phyloP scores from a whole-genome alignment of 2,329 filamentous ascomycete genomes.

The Paecilomyces sp. region DNA sequence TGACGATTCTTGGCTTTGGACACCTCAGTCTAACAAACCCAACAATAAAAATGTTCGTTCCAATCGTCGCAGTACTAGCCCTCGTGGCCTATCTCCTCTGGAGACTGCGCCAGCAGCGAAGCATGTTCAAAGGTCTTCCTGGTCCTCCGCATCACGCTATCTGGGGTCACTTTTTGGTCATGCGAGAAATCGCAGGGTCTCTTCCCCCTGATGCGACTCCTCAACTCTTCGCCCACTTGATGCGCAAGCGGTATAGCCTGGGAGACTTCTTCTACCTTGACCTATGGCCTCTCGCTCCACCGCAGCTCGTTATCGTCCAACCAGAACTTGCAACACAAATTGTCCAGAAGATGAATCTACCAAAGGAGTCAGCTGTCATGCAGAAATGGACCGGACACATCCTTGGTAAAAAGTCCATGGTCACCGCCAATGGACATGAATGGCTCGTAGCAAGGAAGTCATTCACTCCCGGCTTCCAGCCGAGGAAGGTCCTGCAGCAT shows the following conservation, averaged over 20 bases:
- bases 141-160: constrained; percentile 13
- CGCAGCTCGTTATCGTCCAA: constrained; percentile 30
- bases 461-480: too few relatives aligned
- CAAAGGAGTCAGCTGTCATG: constrained; percentile 23
- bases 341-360: constrained; percentile 27
- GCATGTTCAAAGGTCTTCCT: constrained; percentile 12
- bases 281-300: constrained; percentile 28
- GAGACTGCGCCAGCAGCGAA: constrained; percentile 8
- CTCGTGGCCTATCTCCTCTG: constrained; percentile 7
- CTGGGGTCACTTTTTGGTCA: constrained; percentile 12
- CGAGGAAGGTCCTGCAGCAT: too few relatives aligned
- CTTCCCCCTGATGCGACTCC: constrained; percentile 10
- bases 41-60: constrained; percentile 7
- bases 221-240: constrained; percentile 10
- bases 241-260: constrained; percentile 10
- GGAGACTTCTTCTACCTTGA: constrained; percentile 26
- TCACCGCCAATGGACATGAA: too few relatives aligned
- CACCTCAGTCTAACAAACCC: too few relatives aligned
- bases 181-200: constrained; percentile 11
- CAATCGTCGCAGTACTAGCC: constrained; percentile 3
- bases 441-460: too few relatives aligned
- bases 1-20: constrained; percentile 2
- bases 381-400: too few relatives aligned
- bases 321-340: constrained; percentile 33
- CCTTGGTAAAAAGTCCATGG: too few relatives aligned